Evolutionary conservation across 225 moss, liverwort and hornwort species (phyloP).

Genomic region (Sphagnum tenellum): DNA sequence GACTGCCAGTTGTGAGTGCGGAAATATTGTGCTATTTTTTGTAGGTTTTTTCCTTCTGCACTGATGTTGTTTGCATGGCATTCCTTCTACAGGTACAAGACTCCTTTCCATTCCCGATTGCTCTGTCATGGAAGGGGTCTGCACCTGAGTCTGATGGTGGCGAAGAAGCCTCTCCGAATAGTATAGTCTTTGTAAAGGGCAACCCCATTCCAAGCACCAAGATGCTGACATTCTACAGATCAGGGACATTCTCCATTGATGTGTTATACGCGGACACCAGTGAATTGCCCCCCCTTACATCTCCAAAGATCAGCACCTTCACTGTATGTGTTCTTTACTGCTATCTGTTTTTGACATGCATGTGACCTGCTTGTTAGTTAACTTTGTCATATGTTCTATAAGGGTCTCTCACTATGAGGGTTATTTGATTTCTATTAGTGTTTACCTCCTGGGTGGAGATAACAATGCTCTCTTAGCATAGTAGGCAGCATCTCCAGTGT

Average conservation of each 20-base stretch:
- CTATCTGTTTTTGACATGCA: too few species aligned
- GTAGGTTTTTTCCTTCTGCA: too few species aligned
- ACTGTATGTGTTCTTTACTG: slow-evolving; percentile 23
- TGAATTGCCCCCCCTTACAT: slow-evolving; percentile 59
- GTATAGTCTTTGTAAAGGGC: slow-evolving; percentile 89
- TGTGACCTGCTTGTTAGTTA: too few species aligned
- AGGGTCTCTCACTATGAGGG: too few species aligned
- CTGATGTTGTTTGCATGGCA: too few species aligned
- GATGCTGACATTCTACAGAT: slow-evolving; percentile 81
- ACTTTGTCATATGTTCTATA: too few species aligned
- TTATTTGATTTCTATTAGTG: too few species aligned
- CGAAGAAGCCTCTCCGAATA: slow-evolving; percentile 86
- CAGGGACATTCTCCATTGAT: slow-evolving; percentile 84
- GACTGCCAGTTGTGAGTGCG: too few species aligned
- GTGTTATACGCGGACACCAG: slow-evolving; percentile 63
- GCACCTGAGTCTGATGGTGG: slow-evolving; percentile 88
- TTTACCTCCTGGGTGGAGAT: too few species aligned
- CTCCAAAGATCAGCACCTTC: slow-evolving; percentile 66
- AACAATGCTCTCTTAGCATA: too few species aligned
- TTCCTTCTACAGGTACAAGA: slow-evolving; percentile 58
- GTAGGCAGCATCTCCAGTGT: too few species aligned
- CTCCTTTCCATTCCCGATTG: slow-evolving; percentile 88
- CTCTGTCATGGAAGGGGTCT: slow-evolving; percentile 93
- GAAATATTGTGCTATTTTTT: too few species aligned
- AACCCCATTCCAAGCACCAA: slow-evolving; percentile 87